phyloP scores from a whole-genome alignment of 352 stramenopile genomes.

The Phytophthora fragariaefolia region DNA sequence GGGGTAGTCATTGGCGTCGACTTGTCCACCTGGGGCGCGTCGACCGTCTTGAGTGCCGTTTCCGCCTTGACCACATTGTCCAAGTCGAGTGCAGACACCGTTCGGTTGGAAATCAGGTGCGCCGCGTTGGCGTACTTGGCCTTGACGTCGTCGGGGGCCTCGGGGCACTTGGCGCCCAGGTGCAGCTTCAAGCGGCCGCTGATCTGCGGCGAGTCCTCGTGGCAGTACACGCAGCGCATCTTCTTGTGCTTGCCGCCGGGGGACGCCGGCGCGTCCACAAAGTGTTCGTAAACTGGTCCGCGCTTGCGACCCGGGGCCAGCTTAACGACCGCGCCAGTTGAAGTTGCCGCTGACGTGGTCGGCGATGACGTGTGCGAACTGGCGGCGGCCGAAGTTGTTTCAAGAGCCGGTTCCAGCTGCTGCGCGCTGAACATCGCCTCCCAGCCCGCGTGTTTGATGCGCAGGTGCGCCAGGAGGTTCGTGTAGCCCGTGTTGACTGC shows the following conservation, averaged over 20 bases:
- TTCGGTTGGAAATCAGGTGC: not conserved
- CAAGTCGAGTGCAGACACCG: not conserved
- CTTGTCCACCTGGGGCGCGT: not conserved
- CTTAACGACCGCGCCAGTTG: slow-evolving; percentile 15
- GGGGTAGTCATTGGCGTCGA: not conserved
- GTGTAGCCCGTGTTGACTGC: slow-evolving; percentile 45
- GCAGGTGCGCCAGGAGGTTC: slow-evolving; percentile 49
- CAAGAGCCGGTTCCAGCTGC: slow-evolving; percentile 1
- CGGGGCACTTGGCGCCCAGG: slow-evolving; percentile 23
- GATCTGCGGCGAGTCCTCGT: slow-evolving; percentile 30
- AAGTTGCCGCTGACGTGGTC: slow-evolving; percentile 16
- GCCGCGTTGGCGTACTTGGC: slow-evolving; percentile 16
- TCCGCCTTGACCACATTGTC: not conserved
- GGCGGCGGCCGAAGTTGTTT: not conserved
- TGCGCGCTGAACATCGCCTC: slow-evolving; percentile 30
- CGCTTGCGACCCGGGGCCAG: slow-evolving; percentile 36
- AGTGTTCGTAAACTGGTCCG: slow-evolving; percentile 46
- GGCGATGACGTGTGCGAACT: not conserved
- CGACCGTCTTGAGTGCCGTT: not conserved
- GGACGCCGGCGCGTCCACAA: slow-evolving; percentile 29
- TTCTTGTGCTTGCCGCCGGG: slow-evolving; percentile 28
- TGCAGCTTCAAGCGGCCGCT: slow-evolving; percentile 45
- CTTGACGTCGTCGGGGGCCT: slow-evolving; percentile 30
- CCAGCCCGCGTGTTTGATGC: slow-evolving; percentile 45
- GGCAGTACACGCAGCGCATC: slow-evolving; percentile 44